Evolutionary conservation across 2,329 filamentous ascomycete species (phyloP).

Genomic region (Ceratocystiopsis brevicomis): DNA sequence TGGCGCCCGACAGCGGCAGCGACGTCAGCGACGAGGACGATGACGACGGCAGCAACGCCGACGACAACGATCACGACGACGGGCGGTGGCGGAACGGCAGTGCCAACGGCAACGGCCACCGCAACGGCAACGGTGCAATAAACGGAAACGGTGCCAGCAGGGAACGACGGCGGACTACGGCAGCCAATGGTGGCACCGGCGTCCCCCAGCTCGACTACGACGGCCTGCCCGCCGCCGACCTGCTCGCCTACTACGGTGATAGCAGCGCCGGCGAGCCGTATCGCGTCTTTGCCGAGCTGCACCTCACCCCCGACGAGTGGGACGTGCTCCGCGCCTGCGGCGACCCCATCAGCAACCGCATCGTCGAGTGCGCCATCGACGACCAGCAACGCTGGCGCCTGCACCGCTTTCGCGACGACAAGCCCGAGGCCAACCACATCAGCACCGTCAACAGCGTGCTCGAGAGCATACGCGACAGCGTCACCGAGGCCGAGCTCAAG

Average conservation of each 20-base stretch:
- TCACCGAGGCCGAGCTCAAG: slow-evolving; percentile 66
- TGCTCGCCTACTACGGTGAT: slow-evolving; percentile 51
- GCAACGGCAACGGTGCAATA: neutral
- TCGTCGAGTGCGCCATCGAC: slow-evolving; percentile 82
- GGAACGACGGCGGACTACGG: slow-evolving; percentile 18
- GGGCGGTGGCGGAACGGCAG: neutral
- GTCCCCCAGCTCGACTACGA: slow-evolving; percentile 61
- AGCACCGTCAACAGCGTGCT: slow-evolving; percentile 70
- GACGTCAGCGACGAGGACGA: slow-evolving; percentile 51
- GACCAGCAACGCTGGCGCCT: slow-evolving; percentile 60
- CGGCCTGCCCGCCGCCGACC: slow-evolving; percentile 48
- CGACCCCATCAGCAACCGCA: slow-evolving; percentile 64
- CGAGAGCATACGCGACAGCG: slow-evolving; percentile 71
- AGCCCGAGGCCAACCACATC: slow-evolving; percentile 76
- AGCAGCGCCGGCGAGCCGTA: slow-evolving; percentile 30
- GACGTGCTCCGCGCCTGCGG: slow-evolving; percentile 54
- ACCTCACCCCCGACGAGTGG: slow-evolving; percentile 64
- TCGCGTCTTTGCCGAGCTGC: slow-evolving; percentile 45
- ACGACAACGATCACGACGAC: neutral
- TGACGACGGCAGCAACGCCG: slow-evolving; percentile 42
- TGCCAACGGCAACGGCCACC: no score
- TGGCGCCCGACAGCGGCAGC: slow-evolving; percentile 49
- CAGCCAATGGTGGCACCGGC: slow-evolving; percentile 44
- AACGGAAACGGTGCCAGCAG: slow-evolving; percentile 35
- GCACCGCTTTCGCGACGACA: slow-evolving; percentile 83